A percentile compares a stretch with the other conserved stretches of the same genome.
phyloP scores from a whole-genome alignment of 208 protist species.

The Trypanosomatidae sp. region DNA sequence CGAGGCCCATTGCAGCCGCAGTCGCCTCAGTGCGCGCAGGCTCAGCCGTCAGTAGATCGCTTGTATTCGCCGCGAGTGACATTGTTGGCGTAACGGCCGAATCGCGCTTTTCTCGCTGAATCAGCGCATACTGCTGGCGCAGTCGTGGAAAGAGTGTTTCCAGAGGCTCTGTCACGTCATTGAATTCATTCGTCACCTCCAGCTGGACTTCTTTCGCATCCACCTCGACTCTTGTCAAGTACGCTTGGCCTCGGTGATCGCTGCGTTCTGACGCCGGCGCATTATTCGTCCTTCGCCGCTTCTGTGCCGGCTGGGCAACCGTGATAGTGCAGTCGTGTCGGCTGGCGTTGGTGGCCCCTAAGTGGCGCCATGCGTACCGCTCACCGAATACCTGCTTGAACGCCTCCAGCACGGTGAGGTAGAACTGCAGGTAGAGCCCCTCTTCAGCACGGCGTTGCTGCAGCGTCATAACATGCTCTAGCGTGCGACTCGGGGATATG shows the following conservation, averaged over 20 bases:
- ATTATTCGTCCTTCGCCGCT: neutral
- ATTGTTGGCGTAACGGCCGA: neutral
- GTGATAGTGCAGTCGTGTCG: slow-evolving; percentile 33
- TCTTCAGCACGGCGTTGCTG: slow-evolving; percentile 41
- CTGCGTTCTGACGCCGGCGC: no score
- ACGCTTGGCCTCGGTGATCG: neutral
- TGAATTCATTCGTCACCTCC: slow-evolving; percentile 21
- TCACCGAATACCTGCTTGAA: slow-evolving; percentile 80
- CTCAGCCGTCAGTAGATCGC: neutral
- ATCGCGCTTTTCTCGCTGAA: slow-evolving; percentile 6
- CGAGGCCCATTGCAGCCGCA: slow-evolving; percentile 1
- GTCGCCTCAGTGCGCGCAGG: neutral
- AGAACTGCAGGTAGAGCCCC: slow-evolving; percentile 49
- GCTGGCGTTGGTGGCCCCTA: slow-evolving; percentile 74
- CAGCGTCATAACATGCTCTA: slow-evolving; percentile 42
- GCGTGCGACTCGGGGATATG: slow-evolving; percentile 53
- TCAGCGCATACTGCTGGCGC: slow-evolving; percentile 22
- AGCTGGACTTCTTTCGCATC: neutral
- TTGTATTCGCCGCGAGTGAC: neutral
- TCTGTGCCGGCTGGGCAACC: slow-evolving; percentile 1
- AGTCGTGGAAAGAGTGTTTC: slow-evolving; percentile 49
- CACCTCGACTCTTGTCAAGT: neutral
- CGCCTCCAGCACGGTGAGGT: slow-evolving; percentile 43
- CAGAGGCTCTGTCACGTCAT: slow-evolving; percentile 28
- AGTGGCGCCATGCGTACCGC: slow-evolving; percentile 66